These are phyloP conservation scores for Curvularia lunata DNA, from an alignment of 2,329 filamentous ascomycete genomes.

Conservation along the genomic window DNA sequence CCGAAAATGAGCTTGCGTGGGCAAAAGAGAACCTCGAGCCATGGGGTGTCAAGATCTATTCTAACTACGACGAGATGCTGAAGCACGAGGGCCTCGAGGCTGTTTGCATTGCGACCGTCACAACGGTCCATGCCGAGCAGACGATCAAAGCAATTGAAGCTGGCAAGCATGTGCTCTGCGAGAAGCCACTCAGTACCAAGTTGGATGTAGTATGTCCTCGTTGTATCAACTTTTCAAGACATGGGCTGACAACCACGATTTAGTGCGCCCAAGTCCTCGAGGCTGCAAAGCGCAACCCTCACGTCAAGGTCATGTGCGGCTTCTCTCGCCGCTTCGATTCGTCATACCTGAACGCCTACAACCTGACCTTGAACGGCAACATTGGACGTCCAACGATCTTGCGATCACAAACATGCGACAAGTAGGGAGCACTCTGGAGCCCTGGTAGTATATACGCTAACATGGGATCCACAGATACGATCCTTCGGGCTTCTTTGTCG, in stretches of 20 bases:
- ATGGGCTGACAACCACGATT: not conserved
- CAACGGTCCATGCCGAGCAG: slow-evolving; percentile 63
- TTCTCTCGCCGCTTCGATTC: slow-evolving; percentile 71
- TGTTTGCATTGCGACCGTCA: slow-evolving; percentile 62
- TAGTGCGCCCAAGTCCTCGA: slow-evolving; percentile 65
- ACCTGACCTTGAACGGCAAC: slow-evolving; percentile 58
- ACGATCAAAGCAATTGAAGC: slow-evolving; percentile 63
- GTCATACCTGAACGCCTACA: slow-evolving; percentile 67
- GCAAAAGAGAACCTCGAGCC: slow-evolving; percentile 58
- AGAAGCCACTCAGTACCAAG: slow-evolving; percentile 66
- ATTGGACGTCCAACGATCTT: slow-evolving; percentile 68
- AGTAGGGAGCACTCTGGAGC: slow-evolving; percentile 32
- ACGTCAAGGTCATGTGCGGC: slow-evolving; percentile 70
- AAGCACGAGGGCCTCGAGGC: slow-evolving; percentile 62
- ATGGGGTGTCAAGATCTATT: slow-evolving; percentile 60
- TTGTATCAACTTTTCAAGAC: not conserved
- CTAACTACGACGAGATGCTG: slow-evolving; percentile 63
- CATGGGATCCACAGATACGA: slow-evolving; percentile 51
- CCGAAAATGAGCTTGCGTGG: slow-evolving; percentile 55
- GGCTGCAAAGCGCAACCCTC: slow-evolving; percentile 59
- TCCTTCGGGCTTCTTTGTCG: slow-evolving; percentile 70
- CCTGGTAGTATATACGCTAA: not conserved
- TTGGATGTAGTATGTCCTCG: slow-evolving; percentile 61
- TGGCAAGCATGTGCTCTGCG: slow-evolving; percentile 64
- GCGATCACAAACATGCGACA: slow-evolving; percentile 71